These are phyloP conservation scores for Polygonum maritimum DNA, from an alignment of 148 eudicot genomes.

Conservation along the genomic window DNA sequence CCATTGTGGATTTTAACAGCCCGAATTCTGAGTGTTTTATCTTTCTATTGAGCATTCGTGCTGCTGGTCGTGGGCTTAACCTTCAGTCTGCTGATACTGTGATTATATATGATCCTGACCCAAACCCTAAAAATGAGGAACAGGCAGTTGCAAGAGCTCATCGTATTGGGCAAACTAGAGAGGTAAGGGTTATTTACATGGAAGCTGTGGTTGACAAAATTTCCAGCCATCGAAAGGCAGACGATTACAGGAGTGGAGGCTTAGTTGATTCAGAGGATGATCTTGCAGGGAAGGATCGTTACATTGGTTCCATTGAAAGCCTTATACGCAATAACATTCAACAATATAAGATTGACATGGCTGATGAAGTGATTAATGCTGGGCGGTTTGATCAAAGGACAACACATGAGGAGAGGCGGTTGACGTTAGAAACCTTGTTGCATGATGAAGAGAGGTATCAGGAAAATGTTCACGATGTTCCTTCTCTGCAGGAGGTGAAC, in stretches of 20 bases:
- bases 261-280: conserved; percentile 87
- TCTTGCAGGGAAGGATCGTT: conserved; percentile 93
- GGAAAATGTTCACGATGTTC: conserved; percentile 91
- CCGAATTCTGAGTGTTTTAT: conserved; percentile 82
- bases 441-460: conserved; percentile 98
- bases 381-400: conserved; percentile 99
- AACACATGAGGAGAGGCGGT: conserved; percentile 92
- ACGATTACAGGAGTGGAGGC: conserved; percentile 74
- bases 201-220: conserved; percentile 96
- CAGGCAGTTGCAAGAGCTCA: conserved; percentile 99
- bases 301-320: conserved; percentile 93
- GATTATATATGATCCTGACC: conserved; percentile 96
- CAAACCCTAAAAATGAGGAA: conserved; percentile 97
- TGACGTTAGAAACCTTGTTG: conserved; percentile 87
- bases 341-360: conserved; percentile 99
- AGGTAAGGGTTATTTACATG: conserved; percentile 93
- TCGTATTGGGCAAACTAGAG: conserved; percentile 96
- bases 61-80: conserved; percentile 96
- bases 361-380: conserved; percentile 98
- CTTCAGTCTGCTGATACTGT: conserved; percentile 98
- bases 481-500: conserved; percentile 91
- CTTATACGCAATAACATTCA: conserved; percentile 91
- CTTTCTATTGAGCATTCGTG: conserved; percentile 93
- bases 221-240: conserved; percentile 88
- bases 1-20: conserved; percentile 83